These are phyloP conservation scores for Tanacetum coccineum DNA, from an alignment of 129 eudicot genomes.

Conservation along the genomic window DNA sequence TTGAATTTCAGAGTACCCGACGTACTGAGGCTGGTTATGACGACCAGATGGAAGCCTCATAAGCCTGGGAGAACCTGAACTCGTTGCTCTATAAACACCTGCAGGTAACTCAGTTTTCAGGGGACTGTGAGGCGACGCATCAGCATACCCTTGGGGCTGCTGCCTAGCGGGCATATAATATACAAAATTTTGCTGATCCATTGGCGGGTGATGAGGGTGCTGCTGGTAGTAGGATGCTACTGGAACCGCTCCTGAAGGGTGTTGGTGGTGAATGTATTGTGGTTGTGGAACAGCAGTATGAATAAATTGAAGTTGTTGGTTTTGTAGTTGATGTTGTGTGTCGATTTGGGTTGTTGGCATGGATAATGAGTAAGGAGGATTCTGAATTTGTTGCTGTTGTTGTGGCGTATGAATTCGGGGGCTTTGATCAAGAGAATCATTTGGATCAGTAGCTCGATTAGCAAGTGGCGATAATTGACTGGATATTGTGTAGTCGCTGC, in stretches of 20 bases:
- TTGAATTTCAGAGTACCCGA: conserved; percentile 49
- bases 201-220: conserved; percentile 32
- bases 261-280: conserved; percentile 56
- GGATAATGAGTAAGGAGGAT: conserved; percentile 40
- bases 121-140: conserved; percentile 36
- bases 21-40: conserved; percentile 48
- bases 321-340: conserved; percentile 42
- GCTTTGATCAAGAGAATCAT: conserved; percentile 35
- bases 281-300: conserved; percentile 20
- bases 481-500: conserved; percentile 16
- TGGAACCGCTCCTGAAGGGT: conserved; percentile 48
- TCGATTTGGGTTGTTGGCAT: conserved; percentile 38
- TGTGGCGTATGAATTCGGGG: conserved; percentile 37
- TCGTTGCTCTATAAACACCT: conserved; percentile 45
- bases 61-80: conserved; percentile 36
- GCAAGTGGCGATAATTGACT: conserved; percentile 41
- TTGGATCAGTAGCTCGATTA: conserved; percentile 37
- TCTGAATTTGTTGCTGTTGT: conserved; percentile 51
- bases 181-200: conserved; percentile 46
- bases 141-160: conserved; percentile 44
- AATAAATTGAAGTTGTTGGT: conserved; percentile 27
- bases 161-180: conserved; percentile 50
- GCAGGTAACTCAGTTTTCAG: conserved; percentile 47
- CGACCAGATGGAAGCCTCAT: conserved; percentile 38
- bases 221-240: conserved; percentile 50